Conservation (phyloP, 208 protist species). For the Acanthamoeba royreba region DNA sequence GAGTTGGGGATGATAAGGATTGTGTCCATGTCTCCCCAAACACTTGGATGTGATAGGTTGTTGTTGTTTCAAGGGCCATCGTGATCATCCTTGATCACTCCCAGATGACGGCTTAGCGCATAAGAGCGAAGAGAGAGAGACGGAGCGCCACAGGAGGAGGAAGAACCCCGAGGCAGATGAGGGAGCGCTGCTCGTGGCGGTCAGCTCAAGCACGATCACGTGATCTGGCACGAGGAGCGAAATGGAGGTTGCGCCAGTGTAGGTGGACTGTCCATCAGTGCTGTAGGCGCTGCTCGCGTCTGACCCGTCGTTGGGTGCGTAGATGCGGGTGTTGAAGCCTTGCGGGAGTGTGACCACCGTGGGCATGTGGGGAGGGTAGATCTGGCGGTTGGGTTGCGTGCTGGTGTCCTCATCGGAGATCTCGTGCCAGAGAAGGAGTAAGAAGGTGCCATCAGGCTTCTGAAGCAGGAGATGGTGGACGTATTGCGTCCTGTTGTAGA, state of each 20-base stretch:
- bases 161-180: no score
- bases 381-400: not conserved
- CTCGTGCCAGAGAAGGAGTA: not conserved
- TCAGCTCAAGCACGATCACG: not conserved
- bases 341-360: not conserved
- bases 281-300: not conserved
- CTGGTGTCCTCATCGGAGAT: not conserved
- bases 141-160: no score
- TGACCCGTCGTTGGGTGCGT: not conserved
- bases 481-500: not conserved
- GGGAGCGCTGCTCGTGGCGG: no score
- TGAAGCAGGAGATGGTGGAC: not conserved
- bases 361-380: not conserved
- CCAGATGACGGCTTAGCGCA: no score
- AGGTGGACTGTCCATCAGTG: not conserved
- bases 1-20: no score
- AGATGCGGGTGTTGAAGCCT: not conserved
- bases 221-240: not conserved
- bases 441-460: not conserved
- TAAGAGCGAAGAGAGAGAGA: no score
- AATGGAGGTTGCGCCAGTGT: not conserved
- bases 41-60: no score
- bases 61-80: no score
- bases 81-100: no score
- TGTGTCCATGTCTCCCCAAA: no score